A percentile compares a stretch with the other conserved stretches of the same genome.
These are phyloP conservation scores for Phytophthora litchii DNA, from an alignment of 352 stramenopile genomes.

Conservation along the genomic window DNA sequence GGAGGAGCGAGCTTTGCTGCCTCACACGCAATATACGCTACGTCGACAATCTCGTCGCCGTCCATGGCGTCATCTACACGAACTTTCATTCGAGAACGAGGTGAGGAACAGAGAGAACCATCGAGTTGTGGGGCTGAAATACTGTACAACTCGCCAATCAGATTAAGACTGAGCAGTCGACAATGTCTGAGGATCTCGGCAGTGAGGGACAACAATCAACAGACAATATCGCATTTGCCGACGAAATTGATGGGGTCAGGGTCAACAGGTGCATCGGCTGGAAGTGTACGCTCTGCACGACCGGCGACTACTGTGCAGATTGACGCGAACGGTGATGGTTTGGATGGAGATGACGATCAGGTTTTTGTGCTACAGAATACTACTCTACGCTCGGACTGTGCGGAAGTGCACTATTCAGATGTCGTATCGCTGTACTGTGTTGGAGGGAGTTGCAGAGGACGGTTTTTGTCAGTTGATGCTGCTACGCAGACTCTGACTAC, in stretches of 20 bases:
- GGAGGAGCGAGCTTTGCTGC: constrained; percentile 22
- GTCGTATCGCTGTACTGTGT: constrained; percentile 81
- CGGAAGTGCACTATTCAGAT: constrained; percentile 76
- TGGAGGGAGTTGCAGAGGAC: constrained; percentile 63
- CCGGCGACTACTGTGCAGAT: constrained; percentile 37
- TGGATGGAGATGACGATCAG: constrained; percentile 77
- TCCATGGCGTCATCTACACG: constrained; percentile 14
- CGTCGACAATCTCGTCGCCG: constrained; percentile 26
- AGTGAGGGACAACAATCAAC: constrained; percentile 11
- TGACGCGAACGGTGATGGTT: constrained; percentile 62
- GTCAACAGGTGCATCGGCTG: constrained; percentile 6
- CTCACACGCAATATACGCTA: constrained; percentile 11
- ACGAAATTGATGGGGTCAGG: constrained; percentile 25
- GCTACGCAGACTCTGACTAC: constrained; percentile 58
- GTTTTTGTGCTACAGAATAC: constrained; percentile 83
- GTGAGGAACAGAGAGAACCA: constrained; percentile 54
- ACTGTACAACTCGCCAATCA: constrained; percentile 70
- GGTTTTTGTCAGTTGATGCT: constrained; percentile 77
- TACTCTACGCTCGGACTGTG: constrained; percentile 68
- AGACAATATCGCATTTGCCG: constrained; percentile 29
- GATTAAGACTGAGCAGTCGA: constrained; percentile 73
- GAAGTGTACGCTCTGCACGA: constrained; percentile 30
- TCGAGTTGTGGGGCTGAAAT: constrained; percentile 76
- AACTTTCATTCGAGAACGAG: constrained; percentile 31
- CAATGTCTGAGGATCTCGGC: constrained; percentile 66